Base-by-base conservation (phyloP, 1,139 yeast species). In the Maudiozyma humilis region DNA sequence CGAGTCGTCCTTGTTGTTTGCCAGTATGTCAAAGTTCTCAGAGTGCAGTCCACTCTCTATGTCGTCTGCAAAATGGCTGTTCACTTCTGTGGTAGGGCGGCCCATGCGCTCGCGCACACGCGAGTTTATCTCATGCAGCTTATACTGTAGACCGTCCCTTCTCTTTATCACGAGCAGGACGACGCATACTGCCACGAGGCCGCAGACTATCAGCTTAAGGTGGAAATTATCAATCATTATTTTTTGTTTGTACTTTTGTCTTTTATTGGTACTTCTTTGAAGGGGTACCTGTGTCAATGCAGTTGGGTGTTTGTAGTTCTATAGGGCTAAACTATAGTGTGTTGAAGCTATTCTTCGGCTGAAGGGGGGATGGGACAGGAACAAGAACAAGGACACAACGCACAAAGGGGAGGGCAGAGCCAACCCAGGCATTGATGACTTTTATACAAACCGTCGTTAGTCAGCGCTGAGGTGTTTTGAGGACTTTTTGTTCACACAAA, bases 31-130 rank as follows among this genome's bases (percentile, higher is more conserved):
- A 56, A 85, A 85, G 32, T 67, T 73, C 35, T 64, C 67, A 15
- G 93, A 83, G 33, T 71, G 67, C 32, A 85, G 64, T 0, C 95
- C 95, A n/a, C 68, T 67, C 42, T 78, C 85, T 19, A 78, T 56
- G 59, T 85, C 94, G 13, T 69, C 69, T 36, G 67, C 65, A 57
- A 83, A 83, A 1, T 79, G 67, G 13, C 47, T 51, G 42, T 59
- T 59, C 2, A 57, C 35, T 3, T 40, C 36, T 2, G 52, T 47
- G 7, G 53, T 54, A 12, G 54, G 34, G 27, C 10, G 8, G 27
- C 27, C 10, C 27, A 23, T 23, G 2, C 49, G 36, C 17, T 47
- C 44, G 27, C 44, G 45, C n/a, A 54, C 10, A 32, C 40, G 48
- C 5, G 45, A 13, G 16, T 37, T 35, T 6, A 50, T 19, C 19